A percentile compares a stretch with the other conserved stretches of the same genome.
Evolutionary conservation across 2,329 filamentous ascomycete genomes (phyloP).

Genomic region (Alternaria gansuensis): DNA sequence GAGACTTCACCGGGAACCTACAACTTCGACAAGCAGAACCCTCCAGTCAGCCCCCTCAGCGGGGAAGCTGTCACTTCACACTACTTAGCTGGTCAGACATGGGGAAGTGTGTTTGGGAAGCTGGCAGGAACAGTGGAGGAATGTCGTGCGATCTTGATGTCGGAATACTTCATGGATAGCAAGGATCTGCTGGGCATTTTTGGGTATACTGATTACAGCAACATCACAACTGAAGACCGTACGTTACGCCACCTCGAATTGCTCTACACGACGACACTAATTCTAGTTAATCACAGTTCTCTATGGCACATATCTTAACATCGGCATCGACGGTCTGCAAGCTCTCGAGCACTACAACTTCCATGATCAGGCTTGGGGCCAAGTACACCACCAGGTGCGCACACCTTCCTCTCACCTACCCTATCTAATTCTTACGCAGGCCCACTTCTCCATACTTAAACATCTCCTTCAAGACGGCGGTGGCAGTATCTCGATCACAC

Average conservation of each 20-base stretch:
- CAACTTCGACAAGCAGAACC: background rate
- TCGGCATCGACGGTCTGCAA: background rate
- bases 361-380: too few species aligned
- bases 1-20: background rate
- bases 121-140: background rate
- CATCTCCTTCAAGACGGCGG: too few species aligned
- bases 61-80: background rate
- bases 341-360: background rate
- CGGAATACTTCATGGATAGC: background rate
- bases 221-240: background rate
- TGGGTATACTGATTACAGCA: background rate
- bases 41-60: background rate
- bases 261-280: too few species aligned
- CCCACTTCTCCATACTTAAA: too few species aligned
- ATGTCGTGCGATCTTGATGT: background rate
- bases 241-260: too few species aligned
- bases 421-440: too few species aligned
- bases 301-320: background rate
- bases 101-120: background rate
- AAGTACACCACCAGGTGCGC: too few species aligned
- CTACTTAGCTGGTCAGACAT: background rate
- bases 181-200: background rate
- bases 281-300: too few species aligned
- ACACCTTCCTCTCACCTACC: too few species aligned
- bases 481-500: too few species aligned